Base-by-base conservation (phyloP, 202 grass and related monocot species). In the Elaeis oleifera region DNA sequence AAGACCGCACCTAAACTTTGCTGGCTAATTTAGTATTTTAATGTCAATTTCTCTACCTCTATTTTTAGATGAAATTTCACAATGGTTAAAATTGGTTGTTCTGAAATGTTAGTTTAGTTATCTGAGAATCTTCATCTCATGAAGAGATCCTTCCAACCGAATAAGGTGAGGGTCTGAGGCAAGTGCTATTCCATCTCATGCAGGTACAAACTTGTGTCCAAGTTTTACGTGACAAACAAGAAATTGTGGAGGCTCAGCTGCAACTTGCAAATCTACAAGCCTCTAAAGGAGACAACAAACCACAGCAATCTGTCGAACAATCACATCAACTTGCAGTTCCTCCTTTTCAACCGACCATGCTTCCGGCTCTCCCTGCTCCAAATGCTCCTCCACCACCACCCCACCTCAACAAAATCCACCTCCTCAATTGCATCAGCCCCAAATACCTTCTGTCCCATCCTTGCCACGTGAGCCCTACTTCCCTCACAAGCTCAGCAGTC, bases 141-240 rank as follows among this genome's bases (percentile, higher is more conserved):
- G 9, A 44, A 44, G 36, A 36, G 7, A 36, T 36, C 32, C 32
- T 36, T 8, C 32, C 32, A 11, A 36, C 32, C 9, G 32, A 36
- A 36, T 36, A 36, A 36, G 31, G 8, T 36, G 32, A 9, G 32
- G 32, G 32, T 9, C 32, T 44, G 36, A 44, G 36, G 36, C 36
- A 44, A 44, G 36, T 14, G 36, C 36, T 3, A 44, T 44, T 76
- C 44, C 19, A 5, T 49, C 54, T 49, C 19, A 18, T 65, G 61
- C 73, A 97, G 94, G 88, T 97, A 32, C 88, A 92, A 70, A 60
- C 85, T 18, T 82, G 79, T 22, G 85, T 92, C 36, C 94, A 92
- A 51, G 77, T 92, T 77, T 65, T 97, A 64, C 82, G 82, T 23
- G 94, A 92, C 75, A 97, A 92, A 29, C 94, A 97, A 70, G 81